Evolutionary conservation across 495 filamentous ascomycete genomes (phyloP).

Genomic region (Hypoxylon fragiforme): DNA sequence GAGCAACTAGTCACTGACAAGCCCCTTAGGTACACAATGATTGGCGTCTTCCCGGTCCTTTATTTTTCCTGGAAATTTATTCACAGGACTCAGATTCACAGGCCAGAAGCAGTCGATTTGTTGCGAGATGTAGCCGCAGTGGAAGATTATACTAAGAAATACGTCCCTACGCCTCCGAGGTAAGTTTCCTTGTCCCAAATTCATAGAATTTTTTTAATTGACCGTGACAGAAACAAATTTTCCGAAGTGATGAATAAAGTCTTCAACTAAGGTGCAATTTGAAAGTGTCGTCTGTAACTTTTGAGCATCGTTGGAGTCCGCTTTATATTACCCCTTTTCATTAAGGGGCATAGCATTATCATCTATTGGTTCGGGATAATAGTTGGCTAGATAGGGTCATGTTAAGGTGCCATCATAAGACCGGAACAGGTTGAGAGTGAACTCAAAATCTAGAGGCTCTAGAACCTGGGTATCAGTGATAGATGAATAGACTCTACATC

Average conservation of each 20-base stretch:
- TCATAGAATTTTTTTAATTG: not conserved
- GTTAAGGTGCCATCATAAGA: too few relatives aligned
- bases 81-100: conserved; percentile 62
- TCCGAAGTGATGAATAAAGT: conserved; percentile 24
- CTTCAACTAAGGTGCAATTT: conserved; percentile 9
- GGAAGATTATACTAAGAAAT: conserved; percentile 72
- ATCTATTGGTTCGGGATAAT: too few relatives aligned
- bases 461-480: too few relatives aligned
- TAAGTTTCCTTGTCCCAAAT: conserved; percentile 37
- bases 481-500: too few relatives aligned
- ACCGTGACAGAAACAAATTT: conserved; percentile 17
- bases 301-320: too few relatives aligned
- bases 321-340: too few relatives aligned
- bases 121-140: conserved; percentile 67
- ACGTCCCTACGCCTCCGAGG: conserved; percentile 60
- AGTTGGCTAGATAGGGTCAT: too few relatives aligned
- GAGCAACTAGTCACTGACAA: not conserved
- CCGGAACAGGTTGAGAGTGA: too few relatives aligned
- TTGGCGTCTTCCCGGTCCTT: conserved; percentile 53
- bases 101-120: conserved; percentile 65
- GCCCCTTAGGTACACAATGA: conserved; percentile 16
- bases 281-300: too few relatives aligned
- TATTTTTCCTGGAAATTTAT: conserved; percentile 72
- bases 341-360: too few relatives aligned
- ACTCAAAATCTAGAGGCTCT: too few relatives aligned